Conservation (phyloP, 768 basidiomycete genomes). For the Agaricus sinodeliciosus region DNA sequence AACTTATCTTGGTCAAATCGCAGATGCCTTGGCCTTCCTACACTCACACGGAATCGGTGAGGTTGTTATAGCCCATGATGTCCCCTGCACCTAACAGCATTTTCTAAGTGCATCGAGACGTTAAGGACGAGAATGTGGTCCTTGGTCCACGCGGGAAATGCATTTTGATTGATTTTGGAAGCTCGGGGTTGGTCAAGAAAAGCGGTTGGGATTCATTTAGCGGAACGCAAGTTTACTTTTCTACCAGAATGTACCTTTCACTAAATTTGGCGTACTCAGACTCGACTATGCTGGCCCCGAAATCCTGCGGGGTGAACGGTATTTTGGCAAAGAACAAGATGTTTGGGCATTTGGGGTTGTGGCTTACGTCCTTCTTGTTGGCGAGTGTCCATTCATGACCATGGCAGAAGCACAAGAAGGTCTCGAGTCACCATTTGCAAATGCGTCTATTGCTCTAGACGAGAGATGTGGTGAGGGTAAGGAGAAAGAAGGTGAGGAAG, state of each 20-base stretch:
- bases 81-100: no score
- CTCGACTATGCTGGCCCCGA: conserved; percentile 96
- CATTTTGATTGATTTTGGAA: conserved; percentile 96
- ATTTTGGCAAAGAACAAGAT: conserved; percentile 95
- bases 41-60: conserved; percentile 88
- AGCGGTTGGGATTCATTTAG: conserved; percentile 89
- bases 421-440: conserved; percentile 67
- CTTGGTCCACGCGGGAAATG: conserved; percentile 75
- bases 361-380: conserved; percentile 87
- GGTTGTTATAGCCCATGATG: conserved; percentile 14
- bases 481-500: conserved; percentile 67
- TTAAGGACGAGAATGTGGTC: conserved; percentile 97
- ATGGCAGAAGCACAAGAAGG: conserved; percentile 89
- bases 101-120: conserved; percentile 80
- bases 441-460: conserved; percentile 69
- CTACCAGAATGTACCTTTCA: conserved; percentile 1
- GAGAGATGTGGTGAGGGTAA: conserved; percentile 69
- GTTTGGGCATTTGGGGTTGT: conserved; percentile 99
- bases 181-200: conserved; percentile 79
- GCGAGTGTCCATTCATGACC: conserved; percentile 89
- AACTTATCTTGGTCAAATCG: conserved; percentile 88
- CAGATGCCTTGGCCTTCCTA: conserved; percentile 84
- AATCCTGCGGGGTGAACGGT: conserved; percentile 90
- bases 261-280: conserved; percentile 29
- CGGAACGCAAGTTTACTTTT: conserved; percentile 64